Evolutionary conservation across 31 red algal genomes (phyloP).

Genomic region (Bonnemaisonia californica): DNA sequence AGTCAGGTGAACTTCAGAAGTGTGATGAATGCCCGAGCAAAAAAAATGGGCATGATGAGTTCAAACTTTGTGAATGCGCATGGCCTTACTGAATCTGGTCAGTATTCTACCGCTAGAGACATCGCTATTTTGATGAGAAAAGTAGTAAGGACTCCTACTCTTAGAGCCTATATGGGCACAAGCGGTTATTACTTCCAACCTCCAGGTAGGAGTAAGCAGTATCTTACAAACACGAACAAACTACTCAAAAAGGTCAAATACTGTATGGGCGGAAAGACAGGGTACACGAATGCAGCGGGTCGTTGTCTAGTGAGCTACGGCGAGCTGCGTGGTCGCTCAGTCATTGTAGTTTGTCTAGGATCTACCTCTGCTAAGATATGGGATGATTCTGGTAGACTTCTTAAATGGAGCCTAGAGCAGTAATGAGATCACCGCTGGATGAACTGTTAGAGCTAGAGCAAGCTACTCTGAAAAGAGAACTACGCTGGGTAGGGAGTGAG

Average conservation of each 20-base stretch:
- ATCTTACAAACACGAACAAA: conserved; percentile 4
- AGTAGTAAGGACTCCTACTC: neutral
- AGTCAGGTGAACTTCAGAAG: neutral
- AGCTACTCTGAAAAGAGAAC: neutral
- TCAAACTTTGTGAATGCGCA: neutral
- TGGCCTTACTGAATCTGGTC: neutral
- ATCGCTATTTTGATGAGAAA: neutral
- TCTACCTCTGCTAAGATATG: neutral
- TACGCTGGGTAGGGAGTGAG: neutral
- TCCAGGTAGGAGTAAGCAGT: neutral
- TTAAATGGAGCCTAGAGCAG: conserved; percentile 2
- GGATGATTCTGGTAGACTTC: conserved; percentile 10
- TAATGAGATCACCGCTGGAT: conserved; percentile 1
- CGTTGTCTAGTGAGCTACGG: conserved; percentile 7
- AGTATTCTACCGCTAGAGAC: conserved; percentile 7
- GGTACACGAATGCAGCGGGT: neutral
- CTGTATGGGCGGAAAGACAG: conserved; percentile 9
- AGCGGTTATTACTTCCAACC: neutral
- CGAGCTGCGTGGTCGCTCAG: neutral
- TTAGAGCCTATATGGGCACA: neutral
- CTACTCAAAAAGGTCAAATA: conserved; percentile 4
- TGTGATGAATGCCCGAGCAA: neutral
- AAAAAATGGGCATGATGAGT: neutral
- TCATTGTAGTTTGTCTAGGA: conserved; percentile 6
- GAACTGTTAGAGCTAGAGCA: neutral